These are phyloP conservation scores for Tranzscheliella williamsii DNA, from an alignment of 1,284 basidiomycete species.

Conservation along the genomic window DNA sequence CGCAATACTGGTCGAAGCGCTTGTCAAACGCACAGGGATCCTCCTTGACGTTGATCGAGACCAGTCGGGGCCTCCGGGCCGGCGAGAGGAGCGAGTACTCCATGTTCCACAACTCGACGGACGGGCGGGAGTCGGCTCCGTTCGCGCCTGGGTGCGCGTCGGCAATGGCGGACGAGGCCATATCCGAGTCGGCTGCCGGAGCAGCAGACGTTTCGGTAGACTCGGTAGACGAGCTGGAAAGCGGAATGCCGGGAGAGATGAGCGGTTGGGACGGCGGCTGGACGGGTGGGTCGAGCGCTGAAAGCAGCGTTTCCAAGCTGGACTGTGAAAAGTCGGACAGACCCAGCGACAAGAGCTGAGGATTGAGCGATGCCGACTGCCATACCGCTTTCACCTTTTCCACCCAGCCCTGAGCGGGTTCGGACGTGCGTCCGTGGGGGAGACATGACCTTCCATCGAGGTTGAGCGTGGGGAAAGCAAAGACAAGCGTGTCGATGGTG, in stretches of 20 bases:
- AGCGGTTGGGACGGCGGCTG: constrained; percentile 15
- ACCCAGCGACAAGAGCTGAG: constrained; percentile 42
- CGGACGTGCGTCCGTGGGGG: constrained; percentile 1
- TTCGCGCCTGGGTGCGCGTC: not conserved
- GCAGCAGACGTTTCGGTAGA: constrained; percentile 7
- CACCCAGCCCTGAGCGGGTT: constrained; percentile 3
- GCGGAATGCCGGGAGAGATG: constrained; percentile 21
- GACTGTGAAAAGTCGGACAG: constrained; percentile 37
- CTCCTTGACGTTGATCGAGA: constrained; percentile 47
- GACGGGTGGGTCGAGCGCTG: constrained; percentile 11
- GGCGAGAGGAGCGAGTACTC: constrained; percentile 22
- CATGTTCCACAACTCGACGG: constrained; percentile 17
- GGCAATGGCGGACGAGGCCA: constrained; percentile 1
- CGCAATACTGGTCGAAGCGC: constrained; percentile 37
- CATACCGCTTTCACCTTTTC: constrained; percentile 9
- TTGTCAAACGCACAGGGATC: constrained; percentile 41
- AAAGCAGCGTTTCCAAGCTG: constrained; percentile 11
- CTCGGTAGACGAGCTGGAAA: constrained; percentile 19
- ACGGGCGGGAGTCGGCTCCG: not conserved
- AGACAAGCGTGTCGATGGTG: constrained; percentile 46
- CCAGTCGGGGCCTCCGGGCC: constrained; percentile 30
- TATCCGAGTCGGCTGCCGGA: constrained; percentile 4
- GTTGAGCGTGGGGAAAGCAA: constrained; percentile 37
- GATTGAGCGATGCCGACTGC: constrained; percentile 37
- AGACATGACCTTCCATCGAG: constrained; percentile 20